Conservation (phyloP, 164 flowering plant species). For the Aristolochia contorta region DNA sequence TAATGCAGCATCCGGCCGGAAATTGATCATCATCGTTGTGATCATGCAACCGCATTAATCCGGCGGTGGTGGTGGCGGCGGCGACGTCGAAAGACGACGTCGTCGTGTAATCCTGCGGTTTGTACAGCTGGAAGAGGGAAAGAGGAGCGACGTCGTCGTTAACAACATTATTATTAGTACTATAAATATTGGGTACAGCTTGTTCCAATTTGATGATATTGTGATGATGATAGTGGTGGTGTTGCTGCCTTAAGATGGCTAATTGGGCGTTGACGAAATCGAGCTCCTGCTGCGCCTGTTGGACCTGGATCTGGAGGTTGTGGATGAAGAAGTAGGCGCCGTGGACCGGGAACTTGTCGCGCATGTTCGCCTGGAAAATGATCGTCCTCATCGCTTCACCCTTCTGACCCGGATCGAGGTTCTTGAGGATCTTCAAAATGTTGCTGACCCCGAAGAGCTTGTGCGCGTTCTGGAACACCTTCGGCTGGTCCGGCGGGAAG, state of each 20-base stretch:
- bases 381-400: constrained; percentile 33
- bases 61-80: constrained; percentile 2
- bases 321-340: constrained; percentile 28
- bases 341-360: constrained; percentile 34
- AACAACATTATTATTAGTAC: not conserved
- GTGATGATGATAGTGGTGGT: constrained; percentile 6
- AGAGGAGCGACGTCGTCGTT: no score
- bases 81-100: not conserved
- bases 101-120: constrained; percentile 9
- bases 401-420: constrained; percentile 10
- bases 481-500: constrained; percentile 38
- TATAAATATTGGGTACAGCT: not conserved
- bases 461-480: constrained; percentile 44
- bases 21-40: no score
- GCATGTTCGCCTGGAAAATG: constrained; percentile 26
- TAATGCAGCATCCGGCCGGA: no score
- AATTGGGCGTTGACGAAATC: constrained; percentile 39
- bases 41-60: no score
- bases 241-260: constrained; percentile 31
- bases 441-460: constrained; percentile 49
- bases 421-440: constrained; percentile 28
- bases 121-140: constrained; percentile 11
- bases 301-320: constrained; percentile 11
- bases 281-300: constrained; percentile 35
- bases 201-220: no score